A percentile compares a stretch with the other conserved stretches of the same genome.
Conservation (phyloP, 257 asterid genomes). For the Capsicum rhomboideum region DNA sequence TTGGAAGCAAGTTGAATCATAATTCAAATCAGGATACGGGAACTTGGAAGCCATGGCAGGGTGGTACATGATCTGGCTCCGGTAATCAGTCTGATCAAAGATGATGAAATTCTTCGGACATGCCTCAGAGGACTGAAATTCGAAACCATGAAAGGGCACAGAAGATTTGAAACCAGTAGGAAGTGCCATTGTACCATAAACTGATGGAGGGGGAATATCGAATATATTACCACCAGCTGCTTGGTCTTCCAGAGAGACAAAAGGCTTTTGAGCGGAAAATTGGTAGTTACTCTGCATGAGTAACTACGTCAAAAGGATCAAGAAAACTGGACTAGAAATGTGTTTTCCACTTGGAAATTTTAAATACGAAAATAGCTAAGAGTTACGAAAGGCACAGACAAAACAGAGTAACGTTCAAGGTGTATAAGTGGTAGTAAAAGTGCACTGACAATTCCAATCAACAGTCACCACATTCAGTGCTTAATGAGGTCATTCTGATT, state of each 20-base stretch:
- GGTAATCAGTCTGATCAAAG: slow-evolving; percentile 46
- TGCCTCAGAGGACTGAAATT: slow-evolving; percentile 44
- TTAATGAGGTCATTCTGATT: slow-evolving; percentile 1
- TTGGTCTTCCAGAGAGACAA: slow-evolving; percentile 34
- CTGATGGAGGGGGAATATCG: slow-evolving; percentile 27
- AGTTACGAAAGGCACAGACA: slow-evolving; percentile 1
- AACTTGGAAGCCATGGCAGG: slow-evolving; percentile 48
- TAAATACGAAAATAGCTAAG: not conserved
- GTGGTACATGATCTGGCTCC: slow-evolving; percentile 62
- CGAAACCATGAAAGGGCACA: slow-evolving; percentile 27
- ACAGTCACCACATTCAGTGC: not conserved
- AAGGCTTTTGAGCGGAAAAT: slow-evolving; percentile 22
- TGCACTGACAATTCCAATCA: slow-evolving; percentile 3
- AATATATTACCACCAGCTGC: slow-evolving; percentile 23
- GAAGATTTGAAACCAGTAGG: slow-evolving; percentile 25
- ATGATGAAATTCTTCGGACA: slow-evolving; percentile 69
- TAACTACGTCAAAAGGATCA: slow-evolving; percentile 4
- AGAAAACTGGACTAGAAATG: not conserved
- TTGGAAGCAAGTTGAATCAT: slow-evolving; percentile 20
- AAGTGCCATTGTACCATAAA: slow-evolving; percentile 19
- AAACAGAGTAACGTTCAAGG: slow-evolving; percentile 14
- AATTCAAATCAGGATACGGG: slow-evolving; percentile 23
- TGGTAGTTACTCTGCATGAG: slow-evolving; percentile 51
- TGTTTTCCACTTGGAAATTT: slow-evolving; percentile 6
- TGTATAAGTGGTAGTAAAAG: slow-evolving; percentile 20